phyloP scores from a whole-genome alignment of 345 rosid genomes.

The Sonneratia caseolaris region DNA sequence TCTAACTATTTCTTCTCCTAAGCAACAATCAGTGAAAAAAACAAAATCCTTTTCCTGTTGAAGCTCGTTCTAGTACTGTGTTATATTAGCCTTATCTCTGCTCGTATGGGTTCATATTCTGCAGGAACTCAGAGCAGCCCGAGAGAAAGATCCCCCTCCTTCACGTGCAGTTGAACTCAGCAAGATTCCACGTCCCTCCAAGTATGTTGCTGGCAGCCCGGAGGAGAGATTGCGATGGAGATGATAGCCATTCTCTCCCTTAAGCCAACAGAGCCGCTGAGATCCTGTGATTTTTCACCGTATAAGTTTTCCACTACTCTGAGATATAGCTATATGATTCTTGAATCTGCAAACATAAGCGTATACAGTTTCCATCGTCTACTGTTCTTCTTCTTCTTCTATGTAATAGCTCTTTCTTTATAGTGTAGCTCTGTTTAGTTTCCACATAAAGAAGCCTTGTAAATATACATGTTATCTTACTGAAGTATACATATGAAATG shows the following conservation, averaged over 20 bases:
- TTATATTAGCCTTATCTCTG: neutral
- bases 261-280: no score
- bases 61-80: neutral
- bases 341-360: neutral
- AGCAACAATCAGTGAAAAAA: no score
- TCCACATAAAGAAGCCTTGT: neutral
- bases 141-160: slow-evolving; percentile 27
- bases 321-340: neutral
- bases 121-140: slow-evolving; percentile 39
- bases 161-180: slow-evolving; percentile 7
- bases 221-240: slow-evolving; percentile 25
- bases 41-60: no score
- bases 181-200: slow-evolving; percentile 5
- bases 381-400: neutral
- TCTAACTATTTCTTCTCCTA: no score
- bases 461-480: neutral
- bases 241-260: slow-evolving; percentile 7
- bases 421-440: neutral
- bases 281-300: neutral
- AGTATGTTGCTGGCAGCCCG: neutral
- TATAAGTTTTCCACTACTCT: neutral
- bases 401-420: neutral
- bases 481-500: neutral
- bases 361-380: neutral
- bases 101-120: neutral